These are phyloP conservation scores for Nannochloris sp. DNA, from an alignment of 139 green algal genomes.

Conservation along the genomic window DNA sequence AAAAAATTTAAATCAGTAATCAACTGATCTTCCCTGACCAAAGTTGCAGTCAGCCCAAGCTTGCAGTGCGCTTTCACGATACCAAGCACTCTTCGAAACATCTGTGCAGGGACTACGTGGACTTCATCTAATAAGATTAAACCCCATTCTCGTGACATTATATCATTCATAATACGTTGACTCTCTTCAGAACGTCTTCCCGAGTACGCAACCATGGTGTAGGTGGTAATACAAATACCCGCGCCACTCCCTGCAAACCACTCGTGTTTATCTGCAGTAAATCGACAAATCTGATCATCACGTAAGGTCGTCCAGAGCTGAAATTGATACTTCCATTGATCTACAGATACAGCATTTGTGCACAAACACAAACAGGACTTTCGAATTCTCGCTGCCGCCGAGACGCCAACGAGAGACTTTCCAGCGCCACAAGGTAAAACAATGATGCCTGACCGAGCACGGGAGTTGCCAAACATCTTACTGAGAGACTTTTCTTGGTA, in stretches of 20 bases:
- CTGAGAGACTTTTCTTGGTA: conserved; percentile 82
- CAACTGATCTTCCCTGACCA: conserved; percentile 94
- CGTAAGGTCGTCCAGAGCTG: conserved; percentile 88
- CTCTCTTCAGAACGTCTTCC: conserved; percentile 47
- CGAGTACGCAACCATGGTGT: conserved; percentile 93
- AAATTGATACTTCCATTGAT: conserved; percentile 98
- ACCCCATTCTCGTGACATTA: conserved; percentile 86
- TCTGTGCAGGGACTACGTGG: conserved; percentile 93
- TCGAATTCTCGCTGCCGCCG: conserved; percentile 74
- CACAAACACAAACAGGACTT: conserved; percentile 84
- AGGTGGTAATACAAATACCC: conserved; percentile 86
- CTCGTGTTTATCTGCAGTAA: conserved; percentile 86
- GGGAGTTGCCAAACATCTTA: conserved; percentile 99
- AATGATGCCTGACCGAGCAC: conserved; percentile 89
- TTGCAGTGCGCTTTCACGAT: conserved; percentile 96
- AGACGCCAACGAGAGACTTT: conserved; percentile 88
- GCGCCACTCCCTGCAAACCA: conserved; percentile 35
- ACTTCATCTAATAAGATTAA: conserved; percentile 97
- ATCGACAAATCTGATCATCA: conserved; percentile 76
- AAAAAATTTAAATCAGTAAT: conserved; percentile 98
- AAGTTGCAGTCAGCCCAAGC: conserved; percentile 93
- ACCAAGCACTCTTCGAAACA: conserved; percentile 93
- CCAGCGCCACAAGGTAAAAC: conserved; percentile 96
- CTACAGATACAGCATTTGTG: conserved; percentile 79
- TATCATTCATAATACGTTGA: conserved; percentile 59